Percentiles rank a stretch among this genome's conserved stretches.
Evolutionary conservation across 805 yeast genomes (phyloP).

Genomic region (Ogataea angusta): DNA sequence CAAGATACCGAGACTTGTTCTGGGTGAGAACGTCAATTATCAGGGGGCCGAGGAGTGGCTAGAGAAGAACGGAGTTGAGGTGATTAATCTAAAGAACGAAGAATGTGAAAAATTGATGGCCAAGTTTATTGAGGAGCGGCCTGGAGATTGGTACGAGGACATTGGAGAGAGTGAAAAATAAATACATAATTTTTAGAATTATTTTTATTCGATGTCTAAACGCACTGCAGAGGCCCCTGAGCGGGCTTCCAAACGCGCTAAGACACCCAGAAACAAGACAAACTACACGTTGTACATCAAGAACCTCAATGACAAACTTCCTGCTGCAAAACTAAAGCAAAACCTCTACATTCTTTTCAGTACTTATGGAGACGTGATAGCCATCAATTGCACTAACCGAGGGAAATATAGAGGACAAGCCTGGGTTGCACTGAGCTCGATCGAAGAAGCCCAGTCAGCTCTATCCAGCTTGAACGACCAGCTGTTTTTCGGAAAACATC

Average conservation of each 20-base stretch:
- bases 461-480: slow-evolving; percentile 44
- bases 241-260: slow-evolving; percentile 2
- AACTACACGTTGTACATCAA: slow-evolving; percentile 52
- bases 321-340: slow-evolving; percentile 42
- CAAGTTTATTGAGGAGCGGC: slow-evolving; percentile 72
- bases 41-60: slow-evolving; percentile 81
- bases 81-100: slow-evolving; percentile 55
- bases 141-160: slow-evolving; percentile 80
- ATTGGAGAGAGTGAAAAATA: slow-evolving; percentile 45
- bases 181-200: neutral
- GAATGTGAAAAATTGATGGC: slow-evolving; percentile 72
- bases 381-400: slow-evolving; percentile 41
- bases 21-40: slow-evolving; percentile 86
- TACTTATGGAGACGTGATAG: slow-evolving; percentile 63
- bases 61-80: slow-evolving; percentile 63
- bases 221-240: neutral
- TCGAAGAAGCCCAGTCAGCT: slow-evolving; percentile 51
- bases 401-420: slow-evolving; percentile 63
- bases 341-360: slow-evolving; percentile 57
- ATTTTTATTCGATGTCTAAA: slow-evolving; percentile 7
- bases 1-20: slow-evolving; percentile 80
- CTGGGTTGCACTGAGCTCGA: slow-evolving; percentile 50
- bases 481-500: slow-evolving; percentile 49
- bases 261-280: slow-evolving; percentile 7
- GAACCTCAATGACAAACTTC: slow-evolving; percentile 58